phyloP scores from a whole-genome alignment of 1,284 basidiomycete species.

The Ustilago esculenta region DNA sequence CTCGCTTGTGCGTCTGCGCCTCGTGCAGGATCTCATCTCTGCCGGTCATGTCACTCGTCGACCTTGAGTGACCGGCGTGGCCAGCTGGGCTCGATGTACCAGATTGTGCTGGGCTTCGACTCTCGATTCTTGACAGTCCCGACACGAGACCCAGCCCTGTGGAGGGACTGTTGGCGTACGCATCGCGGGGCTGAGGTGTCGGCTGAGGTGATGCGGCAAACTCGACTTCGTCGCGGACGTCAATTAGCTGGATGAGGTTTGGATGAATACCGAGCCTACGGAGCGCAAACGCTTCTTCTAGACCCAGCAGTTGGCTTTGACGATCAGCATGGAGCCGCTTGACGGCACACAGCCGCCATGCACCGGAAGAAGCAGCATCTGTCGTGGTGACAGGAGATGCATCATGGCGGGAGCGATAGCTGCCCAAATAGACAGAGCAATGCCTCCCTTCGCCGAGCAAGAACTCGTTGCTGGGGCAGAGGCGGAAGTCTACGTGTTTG shows the following conservation, averaged over 20 bases:
- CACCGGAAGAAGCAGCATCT: background rate
- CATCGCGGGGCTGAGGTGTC: conserved; percentile 8
- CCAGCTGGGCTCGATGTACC: background rate
- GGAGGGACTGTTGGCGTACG: background rate
- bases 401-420: conserved; percentile 35
- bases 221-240: conserved; percentile 61
- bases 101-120: background rate
- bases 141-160: conserved; percentile 9
- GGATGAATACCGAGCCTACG: conserved; percentile 61
- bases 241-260: conserved; percentile 59
- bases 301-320: conserved; percentile 60
- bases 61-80: conserved; percentile 27
- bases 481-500: conserved; percentile 58
- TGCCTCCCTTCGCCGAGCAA: conserved; percentile 63
- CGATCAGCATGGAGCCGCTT: conserved; percentile 63
- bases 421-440: conserved; percentile 61
- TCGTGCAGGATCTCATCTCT: conserved; percentile 27
- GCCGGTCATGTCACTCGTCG: conserved; percentile 45
- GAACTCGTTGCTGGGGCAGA: conserved; percentile 55
- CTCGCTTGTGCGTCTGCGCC: conserved; percentile 21
- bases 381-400: background rate
- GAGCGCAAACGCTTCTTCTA: conserved; percentile 65
- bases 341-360: conserved; percentile 63
- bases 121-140: conserved; percentile 11
- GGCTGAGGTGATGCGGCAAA: conserved; percentile 31